These are phyloP conservation scores for Tetrahymena thermophila DNA, from an alignment of 73 alveolate genomes.

Conservation along the genomic window DNA sequence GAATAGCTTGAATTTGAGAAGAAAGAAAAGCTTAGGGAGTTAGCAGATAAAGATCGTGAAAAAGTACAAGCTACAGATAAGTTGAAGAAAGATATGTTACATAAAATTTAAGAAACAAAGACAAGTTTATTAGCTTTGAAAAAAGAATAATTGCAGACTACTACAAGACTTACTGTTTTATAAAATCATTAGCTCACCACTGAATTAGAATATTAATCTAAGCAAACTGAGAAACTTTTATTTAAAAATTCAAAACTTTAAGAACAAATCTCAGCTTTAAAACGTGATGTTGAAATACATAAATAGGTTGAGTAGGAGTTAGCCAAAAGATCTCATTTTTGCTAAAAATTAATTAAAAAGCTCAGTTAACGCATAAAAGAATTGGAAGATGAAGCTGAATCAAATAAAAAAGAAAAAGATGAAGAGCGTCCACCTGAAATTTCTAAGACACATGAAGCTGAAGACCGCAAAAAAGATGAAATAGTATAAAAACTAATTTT, in stretches of 20 bases:
- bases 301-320: constrained; percentile 92
- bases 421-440: constrained; percentile 4
- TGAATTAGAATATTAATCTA: constrained; percentile 91
- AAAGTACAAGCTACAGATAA: constrained; percentile 76
- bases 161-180: constrained; percentile 90
- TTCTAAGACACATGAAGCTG: constrained; percentile 26
- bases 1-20: constrained; percentile 61
- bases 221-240: constrained; percentile 87
- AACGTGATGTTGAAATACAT: constrained; percentile 94
- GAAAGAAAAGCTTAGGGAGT: constrained; percentile 60
- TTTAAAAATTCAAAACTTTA: constrained; percentile 82
- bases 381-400: constrained; percentile 59
- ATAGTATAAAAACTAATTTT: background rate
- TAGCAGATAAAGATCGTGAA: constrained; percentile 78
- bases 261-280: constrained; percentile 75
- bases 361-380: constrained; percentile 63
- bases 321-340: constrained; percentile 90
- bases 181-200: constrained; percentile 93
- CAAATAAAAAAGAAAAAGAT: constrained; percentile 31
- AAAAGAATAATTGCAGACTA: constrained; percentile 73
- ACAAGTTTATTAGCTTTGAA: constrained; percentile 63
- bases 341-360: constrained; percentile 71
- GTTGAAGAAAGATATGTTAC: constrained; percentile 75
- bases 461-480: constrained; percentile 20
- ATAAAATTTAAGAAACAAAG: constrained; percentile 75